Evolutionary conservation across 2,329 filamentous ascomycete species (phyloP).

Genomic region (Arthroderma sp.): DNA sequence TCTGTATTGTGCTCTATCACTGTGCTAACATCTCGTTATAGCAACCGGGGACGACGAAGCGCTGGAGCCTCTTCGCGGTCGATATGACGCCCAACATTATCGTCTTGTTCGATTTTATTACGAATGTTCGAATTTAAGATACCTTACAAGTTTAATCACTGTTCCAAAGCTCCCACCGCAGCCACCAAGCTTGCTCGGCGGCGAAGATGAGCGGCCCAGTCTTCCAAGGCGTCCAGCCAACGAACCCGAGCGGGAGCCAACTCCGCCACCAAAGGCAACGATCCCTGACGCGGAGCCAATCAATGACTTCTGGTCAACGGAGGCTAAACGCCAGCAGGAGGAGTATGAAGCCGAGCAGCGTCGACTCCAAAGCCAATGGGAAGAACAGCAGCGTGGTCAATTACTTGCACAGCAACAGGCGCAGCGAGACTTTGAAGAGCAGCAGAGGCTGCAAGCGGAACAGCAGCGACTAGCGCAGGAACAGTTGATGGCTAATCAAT

Average conservation of each 20-base stretch:
- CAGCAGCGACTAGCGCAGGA: conserved; percentile 87
- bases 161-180: conserved; percentile 93
- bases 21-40: conserved; percentile 24
- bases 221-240: conserved; percentile 62
- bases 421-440: conserved; percentile 91
- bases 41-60: conserved; percentile 90
- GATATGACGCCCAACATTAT: conserved; percentile 94
- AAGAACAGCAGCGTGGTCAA: conserved; percentile 67
- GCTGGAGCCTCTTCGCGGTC: conserved; percentile 69
- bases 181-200: conserved; percentile 73
- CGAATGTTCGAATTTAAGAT: conserved; percentile 94
- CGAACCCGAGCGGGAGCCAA: conserved; percentile 59
- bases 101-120: conserved; percentile 97
- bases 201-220: conserved; percentile 72
- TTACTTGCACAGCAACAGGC: conserved; percentile 72
- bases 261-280: conserved; percentile 52
- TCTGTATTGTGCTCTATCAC: not conserved
- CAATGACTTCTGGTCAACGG: conserved; percentile 94
- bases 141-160: conserved; percentile 89
- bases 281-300: conserved; percentile 81
- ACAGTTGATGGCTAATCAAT: conserved; percentile 75
- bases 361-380: conserved; percentile 74
- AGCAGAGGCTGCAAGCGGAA: conserved; percentile 75
- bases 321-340: conserved; percentile 79
- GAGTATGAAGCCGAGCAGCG: conserved; percentile 93